Base-by-base conservation (phyloP, 129 eudicot species). In the Flaveria ramosissima region DNA sequence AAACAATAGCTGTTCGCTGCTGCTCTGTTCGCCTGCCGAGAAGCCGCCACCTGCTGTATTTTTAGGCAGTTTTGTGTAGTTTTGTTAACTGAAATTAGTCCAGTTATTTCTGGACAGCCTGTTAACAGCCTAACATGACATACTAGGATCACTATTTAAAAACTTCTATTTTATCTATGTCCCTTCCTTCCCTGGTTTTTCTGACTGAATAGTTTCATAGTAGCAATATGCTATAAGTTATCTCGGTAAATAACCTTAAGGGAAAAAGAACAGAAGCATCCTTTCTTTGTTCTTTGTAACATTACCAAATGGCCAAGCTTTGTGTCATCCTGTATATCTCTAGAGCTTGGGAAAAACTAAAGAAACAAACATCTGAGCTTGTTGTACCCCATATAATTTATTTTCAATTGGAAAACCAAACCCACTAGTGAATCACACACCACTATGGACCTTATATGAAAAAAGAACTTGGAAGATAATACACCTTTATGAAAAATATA, bases 261-360 rank as follows among this genome's bases (percentile, higher is more conserved):
- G 2, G 6, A 4, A 63, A 63, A 15, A 32, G 17, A 63, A 0
- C 5, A 63, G 0, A 32, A 63, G 7, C 46, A 63, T 63, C 13
- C 23, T 2, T 30, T 30, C 68, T 61, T 63, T 63, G 69, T 63
- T 63, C 45, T 30, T 63, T 30, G 15, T 63, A 62, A 30, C 15
- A 62, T 62, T 27, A 62, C 68, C 68, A 62, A 62, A 13, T 30
- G 20, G 3, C n/a, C 21, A 21, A 30, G 60, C 63, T 71, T 71
- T 19, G 51, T 27, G 15, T 70, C 75, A 50, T 53, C 21, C 12
- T 17, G 13, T 30, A 72, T n/a, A 14, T 50, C 48, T 71, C 63
- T 52, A 17, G 41, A 32, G 30, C 76, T 55, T 39, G 9, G 12
- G 41, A 24, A 24, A 70, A 26, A 47, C 43, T 26, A 24, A 16